Evolutionary conservation across 306 rosid genomes (phyloP).

Genomic region (Crotalaria pallida): DNA sequence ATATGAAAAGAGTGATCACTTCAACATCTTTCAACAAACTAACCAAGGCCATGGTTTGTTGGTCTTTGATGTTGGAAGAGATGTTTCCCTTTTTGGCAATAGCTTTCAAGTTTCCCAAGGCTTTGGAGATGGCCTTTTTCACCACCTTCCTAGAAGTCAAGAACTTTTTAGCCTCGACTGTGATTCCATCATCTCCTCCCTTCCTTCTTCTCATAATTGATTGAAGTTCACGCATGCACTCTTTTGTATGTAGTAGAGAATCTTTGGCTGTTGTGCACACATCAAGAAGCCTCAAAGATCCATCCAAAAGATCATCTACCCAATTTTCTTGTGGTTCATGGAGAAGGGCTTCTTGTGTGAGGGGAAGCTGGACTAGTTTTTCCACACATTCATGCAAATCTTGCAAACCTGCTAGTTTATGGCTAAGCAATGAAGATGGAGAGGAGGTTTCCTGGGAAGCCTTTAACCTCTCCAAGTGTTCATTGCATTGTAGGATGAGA

Average conservation of each 20-base stretch:
- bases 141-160: slow-evolving; percentile 23
- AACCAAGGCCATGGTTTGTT: neutral
- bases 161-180: slow-evolving; percentile 15
- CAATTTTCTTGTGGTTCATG: slow-evolving; percentile 18
- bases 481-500: slow-evolving; percentile 21
- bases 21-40: slow-evolving; percentile 21
- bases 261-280: slow-evolving; percentile 20
- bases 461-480: slow-evolving; percentile 13
- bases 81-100: neutral
- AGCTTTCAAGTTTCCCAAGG: slow-evolving; percentile 16
- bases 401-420: neutral
- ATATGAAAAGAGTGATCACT: neutral
- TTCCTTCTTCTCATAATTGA: slow-evolving; percentile 18
- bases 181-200: neutral
- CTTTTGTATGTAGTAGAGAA: slow-evolving; percentile 25
- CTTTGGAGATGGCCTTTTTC: slow-evolving; percentile 13
- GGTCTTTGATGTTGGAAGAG: neutral
- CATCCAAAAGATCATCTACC: slow-evolving; percentile 23
- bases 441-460: slow-evolving; percentile 23
- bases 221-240: slow-evolving; percentile 17
- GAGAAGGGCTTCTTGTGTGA: slow-evolving; percentile 10
- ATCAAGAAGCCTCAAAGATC: slow-evolving; percentile 33
- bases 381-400: slow-evolving; percentile 25
- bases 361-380: slow-evolving; percentile 20
- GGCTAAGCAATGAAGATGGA: slow-evolving; percentile 16